A percentile compares a stretch with the other conserved stretches of the same genome.
These are phyloP conservation scores for Cyclostephanos invisitatus DNA, from an alignment of 108 stramenopile genomes.

Conservation along the genomic window DNA sequence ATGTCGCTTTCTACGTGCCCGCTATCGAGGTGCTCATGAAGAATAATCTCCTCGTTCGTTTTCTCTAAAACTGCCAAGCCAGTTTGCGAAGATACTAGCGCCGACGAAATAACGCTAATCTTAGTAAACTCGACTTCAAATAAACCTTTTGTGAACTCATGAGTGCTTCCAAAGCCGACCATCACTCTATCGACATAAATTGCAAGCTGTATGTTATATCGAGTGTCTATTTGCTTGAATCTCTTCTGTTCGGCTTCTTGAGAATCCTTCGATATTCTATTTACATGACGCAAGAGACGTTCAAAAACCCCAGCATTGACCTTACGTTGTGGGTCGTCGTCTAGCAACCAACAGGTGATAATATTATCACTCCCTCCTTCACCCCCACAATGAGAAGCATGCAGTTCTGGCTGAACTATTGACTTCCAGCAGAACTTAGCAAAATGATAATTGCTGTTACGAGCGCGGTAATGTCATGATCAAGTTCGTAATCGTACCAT, in stretches of 20 bases:
- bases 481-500: not conserved
- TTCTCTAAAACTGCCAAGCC: slow-evolving; percentile 21
- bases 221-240: not conserved
- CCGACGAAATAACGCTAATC: slow-evolving; percentile 19
- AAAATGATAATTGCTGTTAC: slow-evolving; percentile 41
- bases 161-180: slow-evolving; percentile 33
- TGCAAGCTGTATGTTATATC: slow-evolving; percentile 22
- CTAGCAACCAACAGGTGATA: slow-evolving; percentile 33
- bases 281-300: slow-evolving; percentile 20
- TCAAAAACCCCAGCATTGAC: slow-evolving; percentile 17
- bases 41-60: not conserved
- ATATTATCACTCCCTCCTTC: not conserved
- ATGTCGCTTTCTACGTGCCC: not conserved
- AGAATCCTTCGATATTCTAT: slow-evolving; percentile 8
- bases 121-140: slow-evolving; percentile 24
- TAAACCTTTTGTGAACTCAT: slow-evolving; percentile 20
- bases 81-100: slow-evolving; percentile 17
- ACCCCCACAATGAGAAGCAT: not conserved
- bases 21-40: not conserved
- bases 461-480: not conserved
- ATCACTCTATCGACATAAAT: slow-evolving; percentile 24
- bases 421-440: slow-evolving; percentile 44
- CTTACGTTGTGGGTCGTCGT: slow-evolving; percentile 19
- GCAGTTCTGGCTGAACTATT: slow-evolving; percentile 38
- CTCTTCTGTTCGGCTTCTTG: slow-evolving; percentile 1